phyloP scores from a whole-genome alignment of 768 basidiomycete genomes.

The Rhodocollybia butyracea region DNA sequence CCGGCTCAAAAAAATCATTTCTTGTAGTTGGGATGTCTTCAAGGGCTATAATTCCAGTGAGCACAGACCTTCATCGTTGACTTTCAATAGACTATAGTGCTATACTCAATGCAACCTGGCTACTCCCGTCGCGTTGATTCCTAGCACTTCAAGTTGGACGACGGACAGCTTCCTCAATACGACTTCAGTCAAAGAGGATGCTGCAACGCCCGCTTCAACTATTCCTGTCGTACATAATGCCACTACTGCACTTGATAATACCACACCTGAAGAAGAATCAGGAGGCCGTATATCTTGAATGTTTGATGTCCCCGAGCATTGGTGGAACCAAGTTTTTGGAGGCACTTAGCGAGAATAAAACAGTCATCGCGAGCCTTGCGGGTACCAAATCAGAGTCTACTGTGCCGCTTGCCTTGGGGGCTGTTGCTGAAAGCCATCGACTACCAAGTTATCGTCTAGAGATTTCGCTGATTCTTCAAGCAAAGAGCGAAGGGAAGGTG shows the following conservation, averaged over 20 bases:
- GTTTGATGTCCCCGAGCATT: not conserved
- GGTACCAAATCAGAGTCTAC: not conserved
- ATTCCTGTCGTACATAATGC: not conserved
- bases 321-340: not conserved
- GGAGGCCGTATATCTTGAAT: too few relatives aligned
- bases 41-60: conserved; percentile 70
- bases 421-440: too few relatives aligned
- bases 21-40: conserved; percentile 77
- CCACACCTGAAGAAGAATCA: not conserved
- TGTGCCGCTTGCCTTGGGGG: too few relatives aligned
- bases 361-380: not conserved
- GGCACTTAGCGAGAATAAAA: not conserved
- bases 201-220: not conserved
- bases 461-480: too few relatives aligned
- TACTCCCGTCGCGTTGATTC: conserved; percentile 75
- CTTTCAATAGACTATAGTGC: conserved; percentile 59
- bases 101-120: conserved; percentile 77
- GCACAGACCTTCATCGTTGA: conserved; percentile 11
- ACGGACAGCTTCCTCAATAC: conserved; percentile 12
- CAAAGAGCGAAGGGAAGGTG: too few relatives aligned
- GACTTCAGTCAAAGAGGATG: not conserved
- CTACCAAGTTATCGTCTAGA: too few relatives aligned
- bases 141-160: conserved; percentile 70
- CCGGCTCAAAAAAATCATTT: conserved; percentile 69
- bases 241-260: not conserved